phyloP scores from a whole-genome alignment of 805 yeast genomes.

The Saccharomycopsis sp. region DNA sequence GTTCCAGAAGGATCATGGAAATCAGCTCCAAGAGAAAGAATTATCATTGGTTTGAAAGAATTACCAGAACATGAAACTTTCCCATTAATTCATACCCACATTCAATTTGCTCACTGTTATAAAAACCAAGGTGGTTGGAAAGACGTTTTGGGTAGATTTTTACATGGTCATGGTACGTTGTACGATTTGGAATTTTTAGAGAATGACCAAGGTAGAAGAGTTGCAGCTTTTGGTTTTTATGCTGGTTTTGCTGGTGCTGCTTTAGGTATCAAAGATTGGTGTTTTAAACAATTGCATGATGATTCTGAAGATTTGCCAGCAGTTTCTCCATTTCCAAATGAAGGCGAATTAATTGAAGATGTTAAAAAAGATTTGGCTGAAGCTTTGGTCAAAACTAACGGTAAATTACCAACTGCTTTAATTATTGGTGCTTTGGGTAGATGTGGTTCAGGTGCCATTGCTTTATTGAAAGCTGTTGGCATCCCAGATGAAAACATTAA shows the following conservation, averaged over 20 bases:
- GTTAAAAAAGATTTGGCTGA: constrained; percentile 51
- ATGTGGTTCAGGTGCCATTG: constrained; percentile 97
- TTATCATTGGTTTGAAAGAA: constrained; percentile 91
- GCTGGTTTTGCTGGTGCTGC: constrained; percentile 99
- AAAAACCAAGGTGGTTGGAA: constrained; percentile 98
- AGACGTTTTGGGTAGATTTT: constrained; percentile 82
- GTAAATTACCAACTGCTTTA: constrained; percentile 67
- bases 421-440: constrained; percentile 98
- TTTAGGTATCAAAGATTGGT: constrained; percentile 89
- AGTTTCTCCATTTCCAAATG: constrained; percentile 77
- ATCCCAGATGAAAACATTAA: constrained; percentile 75
- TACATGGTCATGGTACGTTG: constrained; percentile 81
- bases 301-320: constrained; percentile 62
- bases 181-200: constrained; percentile 94
- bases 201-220: constrained; percentile 94
- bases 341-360: constrained; percentile 62
- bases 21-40: constrained; percentile 81
- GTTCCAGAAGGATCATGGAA: constrained; percentile 95
- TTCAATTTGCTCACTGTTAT: constrained; percentile 98
- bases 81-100: constrained; percentile 93
- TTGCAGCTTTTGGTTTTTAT: constrained; percentile 98
- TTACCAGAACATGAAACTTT: constrained; percentile 83
- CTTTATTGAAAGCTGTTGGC: constrained; percentile 74
- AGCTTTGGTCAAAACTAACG: constrained; percentile 47
- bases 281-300: constrained; percentile 77